Percentiles rank a stretch among this genome's conserved stretches.
Evolutionary conservation across 2,329 filamentous ascomycete species (phyloP).

Genomic region (Coleophoma cylindrospora): DNA sequence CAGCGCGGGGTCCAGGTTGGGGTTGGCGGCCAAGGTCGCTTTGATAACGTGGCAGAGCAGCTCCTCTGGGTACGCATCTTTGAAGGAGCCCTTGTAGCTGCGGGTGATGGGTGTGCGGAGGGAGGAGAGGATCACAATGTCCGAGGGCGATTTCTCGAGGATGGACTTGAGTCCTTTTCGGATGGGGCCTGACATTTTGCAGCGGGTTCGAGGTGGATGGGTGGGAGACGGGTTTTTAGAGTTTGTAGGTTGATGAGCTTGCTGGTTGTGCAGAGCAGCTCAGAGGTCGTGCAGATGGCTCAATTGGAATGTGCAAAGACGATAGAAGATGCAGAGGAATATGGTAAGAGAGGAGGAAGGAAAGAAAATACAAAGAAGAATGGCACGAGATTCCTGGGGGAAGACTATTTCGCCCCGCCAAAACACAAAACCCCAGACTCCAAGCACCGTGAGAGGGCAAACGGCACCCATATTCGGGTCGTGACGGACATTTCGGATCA

Average conservation of each 20-base stretch:
- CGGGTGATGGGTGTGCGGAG: constrained; percentile 83
- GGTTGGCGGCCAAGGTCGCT: constrained; percentile 67
- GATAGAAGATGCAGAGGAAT: background rate
- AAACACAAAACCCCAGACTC: background rate
- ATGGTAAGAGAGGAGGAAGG: background rate
- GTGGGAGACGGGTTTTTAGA: background rate
- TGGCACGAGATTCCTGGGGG: background rate
- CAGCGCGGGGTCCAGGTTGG: constrained; percentile 62
- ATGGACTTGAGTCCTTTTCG: constrained; percentile 69
- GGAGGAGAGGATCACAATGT: constrained; percentile 86
- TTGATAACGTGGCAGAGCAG: constrained; percentile 64
- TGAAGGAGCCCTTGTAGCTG: constrained; percentile 76
- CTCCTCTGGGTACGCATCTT: constrained; percentile 88
- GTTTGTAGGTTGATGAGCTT: background rate
- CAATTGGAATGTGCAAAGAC: background rate
- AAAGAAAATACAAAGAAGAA: background rate
- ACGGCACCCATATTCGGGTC: background rate
- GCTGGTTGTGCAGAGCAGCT: background rate
- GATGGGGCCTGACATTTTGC: constrained; percentile 29
- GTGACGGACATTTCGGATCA: background rate
- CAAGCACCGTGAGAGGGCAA: background rate
- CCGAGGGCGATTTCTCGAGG: constrained; percentile 71
- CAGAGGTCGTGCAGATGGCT: background rate
- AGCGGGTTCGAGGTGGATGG: background rate
- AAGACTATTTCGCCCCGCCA: background rate